These are phyloP conservation scores for Cylindrodendrum hubeiense DNA, from an alignment of 2,329 filamentous ascomycete genomes.

Conservation along the genomic window DNA sequence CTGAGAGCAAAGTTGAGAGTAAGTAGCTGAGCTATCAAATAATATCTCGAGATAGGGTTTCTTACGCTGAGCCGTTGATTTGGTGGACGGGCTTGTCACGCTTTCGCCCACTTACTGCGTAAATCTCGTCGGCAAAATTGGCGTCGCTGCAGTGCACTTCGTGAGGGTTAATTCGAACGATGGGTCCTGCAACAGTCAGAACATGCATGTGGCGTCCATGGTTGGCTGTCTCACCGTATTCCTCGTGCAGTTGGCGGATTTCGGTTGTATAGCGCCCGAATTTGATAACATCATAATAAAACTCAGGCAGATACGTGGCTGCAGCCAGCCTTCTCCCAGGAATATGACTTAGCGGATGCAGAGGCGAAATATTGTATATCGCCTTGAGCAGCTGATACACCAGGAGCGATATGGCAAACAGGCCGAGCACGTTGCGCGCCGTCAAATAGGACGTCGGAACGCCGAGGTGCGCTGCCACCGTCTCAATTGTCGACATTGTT, in stretches of 20 bases:
- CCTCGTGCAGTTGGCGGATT: conserved; percentile 1
- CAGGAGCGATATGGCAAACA: too few relatives aligned
- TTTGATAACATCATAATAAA: background rate
- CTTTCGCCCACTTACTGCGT: conserved; percentile 13
- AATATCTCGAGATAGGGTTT: background rate
- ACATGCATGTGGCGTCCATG: background rate
- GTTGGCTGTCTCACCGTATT: background rate
- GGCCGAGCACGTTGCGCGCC: too few relatives aligned
- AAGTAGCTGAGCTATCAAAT: background rate
- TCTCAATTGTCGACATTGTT: too few relatives aligned
- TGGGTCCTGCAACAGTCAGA: background rate
- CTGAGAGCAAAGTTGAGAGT: background rate
- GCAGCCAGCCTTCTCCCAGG: too few relatives aligned
- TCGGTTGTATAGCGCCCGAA: background rate
- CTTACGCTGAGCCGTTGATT: conserved; percentile 14
- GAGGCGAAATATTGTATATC: too few relatives aligned
- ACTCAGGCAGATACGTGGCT: background rate
- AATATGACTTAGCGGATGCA: too few relatives aligned
- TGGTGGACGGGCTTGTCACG: conserved; percentile 13
- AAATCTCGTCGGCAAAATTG: conserved; percentile 3
- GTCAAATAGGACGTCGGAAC: too few relatives aligned
- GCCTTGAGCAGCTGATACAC: too few relatives aligned
- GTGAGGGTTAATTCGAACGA: too few relatives aligned
- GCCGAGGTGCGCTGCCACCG: too few relatives aligned
- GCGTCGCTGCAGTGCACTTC: background rate